Evolutionary conservation across 257 asterid species (phyloP), one percentile per base, ranked within the genome.

Genomic region (Salvia miltiorrhiza): DNA sequence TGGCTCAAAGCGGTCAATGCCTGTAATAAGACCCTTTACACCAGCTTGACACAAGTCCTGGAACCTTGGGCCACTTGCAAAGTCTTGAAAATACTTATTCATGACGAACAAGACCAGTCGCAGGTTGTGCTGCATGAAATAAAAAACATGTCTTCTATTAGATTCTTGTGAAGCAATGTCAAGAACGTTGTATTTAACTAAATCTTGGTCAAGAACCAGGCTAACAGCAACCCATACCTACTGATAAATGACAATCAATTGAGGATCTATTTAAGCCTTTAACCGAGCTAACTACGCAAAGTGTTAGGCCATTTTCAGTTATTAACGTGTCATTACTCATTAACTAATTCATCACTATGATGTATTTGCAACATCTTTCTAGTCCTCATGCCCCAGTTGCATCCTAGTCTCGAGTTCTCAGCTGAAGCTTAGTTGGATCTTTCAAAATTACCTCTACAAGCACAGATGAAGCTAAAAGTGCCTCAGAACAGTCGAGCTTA

Each of bases 1-100:
- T 13, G 93, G 96, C 59, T 93, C 99, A 76, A 93, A 93, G 20
- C 96, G 94, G 54, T 88, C 99, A 16, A 93, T 87, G 45, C 96
- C 90, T 61, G 88, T 93, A 35, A 93, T 87, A 45, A 93, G 96
- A 50, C 99, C 99, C 77, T 81, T 93, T 65, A 88, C 99, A 14
- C 99, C 99, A 55, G 78, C 81, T 77, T 72, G 81, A 63, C 99
- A 93, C 19, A 93, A 84, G 82, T 93, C 97, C 80, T 88, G 93
- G 83, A 90, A 93, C 75, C 75, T 79, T 54, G 96, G 84, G 32
- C 96, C 87, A 44, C 78, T 87, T 4, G 86, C 65, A 7, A 87
- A 90, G 69, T 93, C 96, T 76, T 85, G 97, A 78, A 90, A 90
- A 81, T 93, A 86, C 77, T 91, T 93, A 85, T 89, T 90, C 80